phyloP scores from a whole-genome alignment of 2,329 filamentous ascomycete genomes.

The Endocalyx cinctus region DNA sequence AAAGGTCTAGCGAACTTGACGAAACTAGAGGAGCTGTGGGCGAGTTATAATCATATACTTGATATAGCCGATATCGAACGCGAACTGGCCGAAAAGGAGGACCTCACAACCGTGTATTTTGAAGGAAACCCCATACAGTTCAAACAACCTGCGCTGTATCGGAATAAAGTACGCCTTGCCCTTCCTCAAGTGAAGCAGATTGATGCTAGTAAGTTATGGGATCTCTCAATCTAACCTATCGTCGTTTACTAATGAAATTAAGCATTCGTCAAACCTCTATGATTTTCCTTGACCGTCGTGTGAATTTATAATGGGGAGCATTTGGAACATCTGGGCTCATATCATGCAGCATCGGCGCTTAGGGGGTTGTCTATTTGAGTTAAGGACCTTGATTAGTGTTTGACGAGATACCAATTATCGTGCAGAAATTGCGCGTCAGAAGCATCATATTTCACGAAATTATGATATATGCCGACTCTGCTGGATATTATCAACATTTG shows the following conservation, averaged over 20 bases:
- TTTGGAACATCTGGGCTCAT: conserved; percentile 4
- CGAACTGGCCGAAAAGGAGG: conserved; percentile 71
- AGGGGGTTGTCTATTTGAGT: no score
- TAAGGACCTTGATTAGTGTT: no score
- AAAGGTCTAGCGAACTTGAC: conserved; percentile 64
- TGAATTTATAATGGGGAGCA: no score
- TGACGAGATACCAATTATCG: no score
- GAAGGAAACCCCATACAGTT: conserved; percentile 90
- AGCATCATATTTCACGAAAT: no score
- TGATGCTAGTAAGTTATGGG: conserved; percentile 78
- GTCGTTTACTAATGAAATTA: background rate
- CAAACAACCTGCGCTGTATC: conserved; percentile 74
- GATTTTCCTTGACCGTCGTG: conserved; percentile 2
- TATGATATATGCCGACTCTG: no score
- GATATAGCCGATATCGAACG: conserved; percentile 81
- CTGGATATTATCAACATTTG: no score
- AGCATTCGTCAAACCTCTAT: conserved; percentile 22
- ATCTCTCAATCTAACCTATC: background rate
- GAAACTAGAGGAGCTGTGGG: conserved; percentile 88
- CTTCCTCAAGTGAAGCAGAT: conserved; percentile 88
- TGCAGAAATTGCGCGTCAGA: no score
- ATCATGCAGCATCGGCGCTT: conserved; percentile 29
- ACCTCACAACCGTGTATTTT: conserved; percentile 87
- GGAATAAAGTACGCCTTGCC: conserved; percentile 87
- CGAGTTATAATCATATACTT: conserved; percentile 76